Conservation (phyloP, 1,284 basidiomycete species). For the Entoloma clypeatum region DNA sequence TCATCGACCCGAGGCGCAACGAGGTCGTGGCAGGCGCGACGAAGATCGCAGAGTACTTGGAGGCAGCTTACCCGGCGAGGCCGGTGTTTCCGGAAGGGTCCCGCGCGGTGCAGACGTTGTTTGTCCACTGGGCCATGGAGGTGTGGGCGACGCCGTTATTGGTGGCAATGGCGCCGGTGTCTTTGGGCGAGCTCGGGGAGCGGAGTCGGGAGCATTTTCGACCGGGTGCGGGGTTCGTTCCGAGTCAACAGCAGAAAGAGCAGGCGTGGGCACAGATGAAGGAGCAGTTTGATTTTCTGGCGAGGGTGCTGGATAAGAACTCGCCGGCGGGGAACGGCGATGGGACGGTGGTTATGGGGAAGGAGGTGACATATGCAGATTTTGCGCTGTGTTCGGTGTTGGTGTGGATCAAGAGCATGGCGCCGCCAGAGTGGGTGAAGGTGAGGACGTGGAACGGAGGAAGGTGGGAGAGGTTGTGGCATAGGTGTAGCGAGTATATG, state of each 20-base stretch:
- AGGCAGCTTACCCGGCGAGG: conserved; percentile 60
- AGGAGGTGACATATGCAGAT: conserved; percentile 64
- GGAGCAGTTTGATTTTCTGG: conserved; percentile 63
- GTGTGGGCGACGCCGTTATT: conserved; percentile 63
- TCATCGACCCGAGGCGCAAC: conserved; percentile 45
- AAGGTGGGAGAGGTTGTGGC: conserved; percentile 56
- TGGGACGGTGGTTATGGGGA: conserved; percentile 61
- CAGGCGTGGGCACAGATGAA: conserved; percentile 60
- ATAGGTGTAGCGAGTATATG: conserved; percentile 59
- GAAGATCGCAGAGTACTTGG: conserved; percentile 69
- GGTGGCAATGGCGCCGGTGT: conserved; percentile 65
- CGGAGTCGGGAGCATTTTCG: conserved; percentile 52
- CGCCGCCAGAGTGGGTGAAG: conserved; percentile 62
- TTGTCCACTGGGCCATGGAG: conserved; percentile 67
- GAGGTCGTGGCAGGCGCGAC: conserved; percentile 53
- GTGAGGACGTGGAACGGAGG: conserved; percentile 62
- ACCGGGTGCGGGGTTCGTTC: conserved; percentile 23
- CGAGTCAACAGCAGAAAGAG: conserved; percentile 50
- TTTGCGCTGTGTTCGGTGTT: conserved; percentile 66
- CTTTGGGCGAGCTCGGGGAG: conserved; percentile 54
- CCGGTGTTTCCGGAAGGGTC: conserved; percentile 67
- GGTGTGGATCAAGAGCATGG: conserved; percentile 66
- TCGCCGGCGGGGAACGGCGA: conserved; percentile 50
- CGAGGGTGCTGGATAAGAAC: conserved; percentile 63
- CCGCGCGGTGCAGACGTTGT: conserved; percentile 60